Base-by-base conservation (phyloP, 805 yeast species). In the Candida boleticola region DNA sequence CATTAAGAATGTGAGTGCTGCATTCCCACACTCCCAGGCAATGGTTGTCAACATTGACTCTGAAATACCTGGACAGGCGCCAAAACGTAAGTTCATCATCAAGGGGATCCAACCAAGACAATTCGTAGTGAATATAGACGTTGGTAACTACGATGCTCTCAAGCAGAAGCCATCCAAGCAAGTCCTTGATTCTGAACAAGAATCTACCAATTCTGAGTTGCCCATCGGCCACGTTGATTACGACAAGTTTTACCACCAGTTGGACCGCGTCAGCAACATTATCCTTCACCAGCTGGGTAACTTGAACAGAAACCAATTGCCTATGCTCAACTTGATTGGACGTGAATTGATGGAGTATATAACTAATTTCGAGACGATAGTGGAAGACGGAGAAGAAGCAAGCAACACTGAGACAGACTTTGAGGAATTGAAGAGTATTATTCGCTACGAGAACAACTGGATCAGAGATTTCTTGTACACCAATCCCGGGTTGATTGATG, bases 91-190 rank as follows among this genome's bases (percentile, higher is more conserved):
- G 60, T 93, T 93, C 56, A 88, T 93, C 34, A 93, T 93, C 55
- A 87, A 87, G 63, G 98, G 99, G 10, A 87, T 93, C 44, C 89
- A 86, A 60, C 98, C 99, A 21, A 77, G 99, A 53, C 70, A 70
- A 36, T 69, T 63, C 37, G 74, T 83, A 1, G 82, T 83, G 18
- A 59, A 57, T 43, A 62, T 71, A 19, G 76, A 70, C 39, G 58
- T 62, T 6, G 76, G 66, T 2, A 69, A 68, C 51, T 68, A 67
- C 46, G 74, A 69, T 48, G 76, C 76, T 4, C 55, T 70, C 43
- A 61, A 58, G 33, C 58, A 50, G 19, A 50, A 43, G 36, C 58
- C 59, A 5, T 32, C 46, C 5, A 46, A 50, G 3, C 57, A 42
- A 38, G 40, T 40, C 23, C 29, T 33, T 2, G 46, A 51, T 32